Evolutionary conservation across 148 eudicot genomes (phyloP), one percentile per base, ranked within the genome.

Genomic region (Dianthus caryophyllus): DNA sequence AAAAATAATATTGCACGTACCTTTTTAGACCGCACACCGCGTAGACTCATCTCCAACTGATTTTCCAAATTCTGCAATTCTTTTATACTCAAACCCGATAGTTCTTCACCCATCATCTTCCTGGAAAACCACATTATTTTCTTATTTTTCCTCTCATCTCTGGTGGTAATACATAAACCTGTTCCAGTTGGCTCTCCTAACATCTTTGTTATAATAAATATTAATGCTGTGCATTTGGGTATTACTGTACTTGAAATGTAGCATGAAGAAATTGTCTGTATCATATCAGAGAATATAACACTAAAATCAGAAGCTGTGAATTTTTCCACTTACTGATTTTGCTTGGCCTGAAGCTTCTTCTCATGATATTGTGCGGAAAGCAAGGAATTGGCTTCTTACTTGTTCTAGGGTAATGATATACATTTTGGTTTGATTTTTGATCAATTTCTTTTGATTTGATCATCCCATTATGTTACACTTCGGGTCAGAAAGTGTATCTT

Each of bases 31-130:
- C 82, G 80, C 20, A 82, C 73, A 16, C 80, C 82, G 47, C 65
- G 63, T 29, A 79, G 65, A 48, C 85, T 82, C 69, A 72, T 71
- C 67, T 82, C 80, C 70, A 82, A 26, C 25, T 73, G 85, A 63
- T 8, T 76, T 66, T 78, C 85, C 66, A 82, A 66, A 76, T 73
- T 73, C 55, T 78, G 78, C 62, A 82, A 71, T 38, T 82, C 85
- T 67, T 82, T 76, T 56, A 73, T 66, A 57, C 67, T 71, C 56
- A 82, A 64, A 33, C 76, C 85, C 6, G 80, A 78, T 29, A 82
- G 80, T 65, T 79, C 85, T 76, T 82, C 78, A 53, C 85, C 85
- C 80, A 73, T 70, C 70, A 82, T 70, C 52, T 82, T 60, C 69
- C 85, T 80, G 58, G 71, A 60, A 39, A 56, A 41, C 33, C 31